Base-by-base conservation (phyloP, 1,139 yeast species). In the Debaryomycetaceae sp. region DNA sequence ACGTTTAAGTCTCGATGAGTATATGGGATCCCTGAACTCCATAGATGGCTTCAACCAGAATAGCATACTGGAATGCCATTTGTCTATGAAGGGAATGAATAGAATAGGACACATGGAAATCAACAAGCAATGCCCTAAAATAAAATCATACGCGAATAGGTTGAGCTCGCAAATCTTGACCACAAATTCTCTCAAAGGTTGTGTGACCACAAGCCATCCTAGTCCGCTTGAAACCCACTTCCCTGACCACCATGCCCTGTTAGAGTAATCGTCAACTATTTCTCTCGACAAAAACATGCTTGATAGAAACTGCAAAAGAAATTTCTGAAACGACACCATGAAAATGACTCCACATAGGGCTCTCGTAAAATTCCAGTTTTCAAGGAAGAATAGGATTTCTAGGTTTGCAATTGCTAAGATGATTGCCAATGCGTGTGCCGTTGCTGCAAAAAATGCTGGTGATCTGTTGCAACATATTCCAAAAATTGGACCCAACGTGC, bases 181-280 rank as follows among this genome's bases (percentile, higher is more conserved):
- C 5, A 79, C 41, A 36, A 72, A 73, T 55, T 88, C 96, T 43
- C 95, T 64, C 5, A 77, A 37, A 0, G 92, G 89, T 51, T 86
- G 94, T 0, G 83, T 68, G 2, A 86, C 40, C 1, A 74, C 63
- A 31, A 72, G 58, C 75, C 79, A 73, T 1, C 89, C 87, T 31
- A 82, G 61, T 1, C 77, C 79, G n/a, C 77, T 71, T 9, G 63
- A 65, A 32, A 73, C 55, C 96, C 96, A 87, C 37, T 70, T 73
- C 0, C 95, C 96, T 0, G 87, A 77, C 96, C 96, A 88, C 95
- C 96, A 88, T 0, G 91, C 82, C 19, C 73, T 55, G 52, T 84
- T 85, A 2, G 84, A 58, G 30, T 64, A 63, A 44, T 78, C 81
- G 43, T 73, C 77, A 33, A 69, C 71, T 44, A 77, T 63, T 52